Percentiles rank a stretch among this genome's conserved stretches.
phyloP scores from a whole-genome alignment of 169 alveolate species.

The Besnoitia besnoiti region DNA sequence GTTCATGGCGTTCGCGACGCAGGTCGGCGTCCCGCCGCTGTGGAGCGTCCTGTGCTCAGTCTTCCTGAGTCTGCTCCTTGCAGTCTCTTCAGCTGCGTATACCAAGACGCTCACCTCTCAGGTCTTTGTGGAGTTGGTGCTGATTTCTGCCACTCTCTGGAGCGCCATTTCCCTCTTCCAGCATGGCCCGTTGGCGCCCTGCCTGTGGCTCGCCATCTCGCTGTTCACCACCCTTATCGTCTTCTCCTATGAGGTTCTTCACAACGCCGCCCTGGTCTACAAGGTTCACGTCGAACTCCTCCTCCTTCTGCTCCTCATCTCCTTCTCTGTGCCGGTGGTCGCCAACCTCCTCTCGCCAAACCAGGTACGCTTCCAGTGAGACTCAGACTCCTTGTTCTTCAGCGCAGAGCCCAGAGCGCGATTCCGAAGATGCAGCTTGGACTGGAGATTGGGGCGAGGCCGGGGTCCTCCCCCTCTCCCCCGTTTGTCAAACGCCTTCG shows the following conservation, averaged over 20 bases:
- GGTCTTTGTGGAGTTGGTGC: slow-evolving; percentile 50
- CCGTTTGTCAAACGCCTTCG: too few species aligned
- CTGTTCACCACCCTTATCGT: slow-evolving; percentile 28
- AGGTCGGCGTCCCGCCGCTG: not conserved
- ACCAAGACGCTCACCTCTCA: slow-evolving; percentile 33
- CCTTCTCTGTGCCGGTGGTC: slow-evolving; percentile 59
- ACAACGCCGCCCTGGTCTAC: slow-evolving; percentile 47
- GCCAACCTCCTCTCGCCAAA: slow-evolving; percentile 55
- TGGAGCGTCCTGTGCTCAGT: slow-evolving; percentile 27
- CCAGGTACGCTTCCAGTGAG: slow-evolving; percentile 37
- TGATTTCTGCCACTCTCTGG: slow-evolving; percentile 22
- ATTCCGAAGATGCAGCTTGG: too few species aligned
- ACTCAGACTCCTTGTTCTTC: too few species aligned
- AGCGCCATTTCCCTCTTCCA: slow-evolving; percentile 21
- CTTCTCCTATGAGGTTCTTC: slow-evolving; percentile 18
- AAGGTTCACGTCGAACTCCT: slow-evolving; percentile 54
- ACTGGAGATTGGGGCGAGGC: too few species aligned
- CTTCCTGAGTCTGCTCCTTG: slow-evolving; percentile 30
- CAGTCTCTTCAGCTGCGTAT: slow-evolving; percentile 29
- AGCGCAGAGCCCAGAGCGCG: too few species aligned
- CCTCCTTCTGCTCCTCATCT: slow-evolving; percentile 37
- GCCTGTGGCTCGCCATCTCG: slow-evolving; percentile 49
- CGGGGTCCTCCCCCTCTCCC: too few species aligned
- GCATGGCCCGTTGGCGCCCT: slow-evolving; percentile 45
- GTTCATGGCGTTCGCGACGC: slow-evolving; percentile 8